phyloP scores from a whole-genome alignment of 1,284 basidiomycete species.

The Tilletiopsis washingtonensis region DNA sequence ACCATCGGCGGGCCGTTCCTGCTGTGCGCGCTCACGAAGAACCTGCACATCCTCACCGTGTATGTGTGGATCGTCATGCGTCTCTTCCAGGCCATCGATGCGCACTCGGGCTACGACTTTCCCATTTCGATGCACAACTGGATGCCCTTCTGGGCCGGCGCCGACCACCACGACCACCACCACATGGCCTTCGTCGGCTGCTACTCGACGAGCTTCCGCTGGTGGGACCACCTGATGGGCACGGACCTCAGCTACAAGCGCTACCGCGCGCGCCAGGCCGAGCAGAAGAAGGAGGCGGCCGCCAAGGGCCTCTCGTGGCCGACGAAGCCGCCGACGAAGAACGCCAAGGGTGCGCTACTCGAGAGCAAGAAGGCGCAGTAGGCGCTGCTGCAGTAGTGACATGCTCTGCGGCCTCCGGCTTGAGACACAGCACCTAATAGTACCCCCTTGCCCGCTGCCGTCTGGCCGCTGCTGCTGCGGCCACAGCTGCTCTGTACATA shows the following conservation, averaged over 20 bases:
- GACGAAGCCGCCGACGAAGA: constrained; percentile 5
- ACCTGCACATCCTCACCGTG: constrained; percentile 75
- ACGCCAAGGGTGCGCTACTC: constrained; percentile 4
- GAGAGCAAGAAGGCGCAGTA: no score
- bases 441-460: no score
- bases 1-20: constrained; percentile 82
- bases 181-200: constrained; percentile 44
- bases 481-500: no score
- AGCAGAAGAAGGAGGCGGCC: constrained; percentile 28
- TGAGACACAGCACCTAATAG: no score
- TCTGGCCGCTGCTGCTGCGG: no score
- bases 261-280: constrained; percentile 36
- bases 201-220: constrained; percentile 45
- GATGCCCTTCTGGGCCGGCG: constrained; percentile 95
- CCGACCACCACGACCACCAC: constrained; percentile 75
- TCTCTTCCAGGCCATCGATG: constrained; percentile 93
- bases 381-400: no score
- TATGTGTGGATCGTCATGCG: constrained; percentile 90
- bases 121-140: constrained; percentile 80
- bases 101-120: constrained; percentile 82
- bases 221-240: constrained; percentile 45
- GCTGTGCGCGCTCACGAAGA: constrained; percentile 60
- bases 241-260: constrained; percentile 44
- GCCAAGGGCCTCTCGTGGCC: constrained; percentile 9
- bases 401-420: no score